These are phyloP conservation scores for Vachellia pachyceras DNA, from an alignment of 306 rosid genomes.

Conservation along the genomic window DNA sequence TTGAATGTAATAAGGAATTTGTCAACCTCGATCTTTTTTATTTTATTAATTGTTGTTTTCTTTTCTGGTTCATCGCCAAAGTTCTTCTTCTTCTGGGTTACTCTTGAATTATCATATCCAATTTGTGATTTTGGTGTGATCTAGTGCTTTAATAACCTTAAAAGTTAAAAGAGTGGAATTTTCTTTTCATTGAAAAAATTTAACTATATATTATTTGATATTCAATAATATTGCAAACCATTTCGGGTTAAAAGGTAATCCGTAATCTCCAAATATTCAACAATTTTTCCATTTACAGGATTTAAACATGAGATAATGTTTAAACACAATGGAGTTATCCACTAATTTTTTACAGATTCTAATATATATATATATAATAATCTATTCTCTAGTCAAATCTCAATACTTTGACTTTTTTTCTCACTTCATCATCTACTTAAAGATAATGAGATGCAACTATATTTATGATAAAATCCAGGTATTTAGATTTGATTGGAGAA, in stretches of 20 bases:
- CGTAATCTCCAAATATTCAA: not conserved
- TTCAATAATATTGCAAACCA: not conserved
- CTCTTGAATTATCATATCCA: not conserved
- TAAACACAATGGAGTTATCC: not conserved
- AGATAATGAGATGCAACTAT: not conserved
- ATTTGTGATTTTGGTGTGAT: not conserved
- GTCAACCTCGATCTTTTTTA: not conserved
- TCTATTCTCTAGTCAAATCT: not conserved
- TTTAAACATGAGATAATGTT: not conserved
- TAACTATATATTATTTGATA: too few relatives aligned
- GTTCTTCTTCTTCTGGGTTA: not conserved
- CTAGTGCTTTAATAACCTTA: too few relatives aligned
- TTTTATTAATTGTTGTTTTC: not conserved
- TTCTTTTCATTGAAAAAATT: not conserved
- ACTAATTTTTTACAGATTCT: not conserved
- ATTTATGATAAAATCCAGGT: not conserved
- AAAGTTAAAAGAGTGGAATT: not conserved
- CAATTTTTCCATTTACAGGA: not conserved
- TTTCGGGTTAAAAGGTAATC: not conserved
- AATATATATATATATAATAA: too few relatives aligned
- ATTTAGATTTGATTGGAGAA: not conserved
- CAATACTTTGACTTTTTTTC: not conserved
- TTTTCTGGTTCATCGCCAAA: not conserved
- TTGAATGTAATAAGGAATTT: not conserved
- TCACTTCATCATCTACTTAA: too few relatives aligned